A percentile compares a stretch with the other conserved stretches of the same genome.
Evolutionary conservation across 139 green algal genomes (phyloP).

Genomic region (Chlamydomonas sp.): DNA sequence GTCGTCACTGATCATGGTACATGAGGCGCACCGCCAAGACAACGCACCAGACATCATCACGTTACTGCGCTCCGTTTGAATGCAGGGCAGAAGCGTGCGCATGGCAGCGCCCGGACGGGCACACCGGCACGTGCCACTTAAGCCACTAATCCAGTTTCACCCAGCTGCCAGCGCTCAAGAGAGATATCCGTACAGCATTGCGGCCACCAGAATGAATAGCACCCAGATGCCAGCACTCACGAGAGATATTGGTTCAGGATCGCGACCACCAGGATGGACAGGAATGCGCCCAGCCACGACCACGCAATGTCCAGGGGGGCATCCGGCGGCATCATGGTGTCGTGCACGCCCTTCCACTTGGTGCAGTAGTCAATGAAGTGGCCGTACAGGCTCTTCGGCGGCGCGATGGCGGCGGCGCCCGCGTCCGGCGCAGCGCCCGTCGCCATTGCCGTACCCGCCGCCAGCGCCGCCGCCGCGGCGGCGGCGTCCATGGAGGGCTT

Average conservation of each 20-base stretch:
- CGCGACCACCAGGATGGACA: conserved; percentile 38
- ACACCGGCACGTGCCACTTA: too few relatives aligned
- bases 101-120: too few relatives aligned
- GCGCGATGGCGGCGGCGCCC: background rate
- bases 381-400: background rate
- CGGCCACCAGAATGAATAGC: background rate
- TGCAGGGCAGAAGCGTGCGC: too few relatives aligned
- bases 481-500: too few relatives aligned
- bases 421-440: conserved; percentile 16
- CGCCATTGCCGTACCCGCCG: too few relatives aligned
- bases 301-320: conserved; percentile 8
- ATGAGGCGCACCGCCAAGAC: too few relatives aligned
- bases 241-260: conserved; percentile 27
- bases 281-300: conserved; percentile 56
- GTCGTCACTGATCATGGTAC: too few relatives aligned
- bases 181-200: background rate
- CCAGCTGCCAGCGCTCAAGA: background rate
- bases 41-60: too few relatives aligned
- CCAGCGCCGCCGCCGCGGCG: too few relatives aligned
- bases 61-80: too few relatives aligned
- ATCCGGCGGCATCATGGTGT: conserved; percentile 29
- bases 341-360: conserved; percentile 29
- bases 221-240: background rate
- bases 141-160: background rate
- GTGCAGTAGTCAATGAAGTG: conserved; percentile 18